phyloP scores from a whole-genome alignment of 2,329 filamentous ascomycete genomes.

The Hymenoscyphus fraxineus region DNA sequence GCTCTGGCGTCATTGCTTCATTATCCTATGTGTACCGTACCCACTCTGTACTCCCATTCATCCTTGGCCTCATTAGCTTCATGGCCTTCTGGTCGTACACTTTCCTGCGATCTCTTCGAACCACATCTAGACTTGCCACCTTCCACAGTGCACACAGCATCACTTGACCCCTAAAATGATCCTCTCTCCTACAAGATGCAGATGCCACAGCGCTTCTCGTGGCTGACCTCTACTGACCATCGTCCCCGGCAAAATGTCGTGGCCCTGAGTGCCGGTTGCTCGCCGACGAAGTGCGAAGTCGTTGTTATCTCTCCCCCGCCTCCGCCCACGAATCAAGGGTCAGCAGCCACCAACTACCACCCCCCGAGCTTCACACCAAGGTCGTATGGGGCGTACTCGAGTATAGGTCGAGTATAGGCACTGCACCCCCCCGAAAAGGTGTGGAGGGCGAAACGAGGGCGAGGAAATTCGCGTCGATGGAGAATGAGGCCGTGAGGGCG shows the following conservation, averaged over 20 bases:
- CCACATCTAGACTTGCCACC: slow-evolving; percentile 1
- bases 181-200: neutral
- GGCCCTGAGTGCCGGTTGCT: slow-evolving; percentile 16
- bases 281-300: slow-evolving; percentile 14
- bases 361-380: slow-evolving; percentile 15
- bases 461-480: neutral
- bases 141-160: neutral
- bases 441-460: slow-evolving; percentile 13
- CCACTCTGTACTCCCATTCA: neutral
- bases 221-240: neutral
- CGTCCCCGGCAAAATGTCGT: neutral
- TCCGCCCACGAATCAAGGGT: slow-evolving; percentile 20
- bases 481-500: slow-evolving; percentile 1
- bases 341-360: slow-evolving; percentile 8
- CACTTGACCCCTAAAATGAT: neutral
- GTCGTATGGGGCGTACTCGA: too few relatives aligned
- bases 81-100: neutral
- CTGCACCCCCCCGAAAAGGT: slow-evolving; percentile 2
- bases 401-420: neutral
- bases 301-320: slow-evolving; percentile 21
- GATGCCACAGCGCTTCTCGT: neutral
- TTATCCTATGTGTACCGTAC: neutral
- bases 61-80: neutral
- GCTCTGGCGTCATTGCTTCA: neutral
- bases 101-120: slow-evolving; percentile 1